These are phyloP conservation scores for Paradendryphiella salina DNA, from an alignment of 2,329 filamentous ascomycete species.

Conservation along the genomic window DNA sequence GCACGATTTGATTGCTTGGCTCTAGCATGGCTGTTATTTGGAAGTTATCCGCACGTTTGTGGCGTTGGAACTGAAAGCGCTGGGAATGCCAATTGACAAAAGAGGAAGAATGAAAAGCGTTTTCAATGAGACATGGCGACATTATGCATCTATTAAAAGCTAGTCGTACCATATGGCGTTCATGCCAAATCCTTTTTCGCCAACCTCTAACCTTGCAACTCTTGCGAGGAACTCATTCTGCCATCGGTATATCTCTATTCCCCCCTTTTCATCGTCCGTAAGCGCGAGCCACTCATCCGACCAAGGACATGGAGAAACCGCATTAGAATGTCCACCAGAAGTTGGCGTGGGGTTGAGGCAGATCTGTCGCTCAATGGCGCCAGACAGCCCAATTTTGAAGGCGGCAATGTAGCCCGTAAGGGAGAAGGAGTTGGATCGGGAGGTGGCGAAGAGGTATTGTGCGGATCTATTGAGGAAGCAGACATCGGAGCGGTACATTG, in stretches of 20 bases:
- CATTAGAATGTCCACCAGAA: slow-evolving; percentile 85
- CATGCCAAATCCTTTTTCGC: slow-evolving; percentile 91
- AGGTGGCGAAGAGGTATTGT: slow-evolving; percentile 79
- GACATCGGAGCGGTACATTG: slow-evolving; percentile 83
- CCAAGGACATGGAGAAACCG: slow-evolving; percentile 81
- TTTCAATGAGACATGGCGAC: no score
- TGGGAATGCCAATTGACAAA: no score
- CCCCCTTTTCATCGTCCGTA: slow-evolving; percentile 85
- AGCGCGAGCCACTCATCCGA: slow-evolving; percentile 88
- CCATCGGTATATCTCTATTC: slow-evolving; percentile 87
- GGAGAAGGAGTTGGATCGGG: slow-evolving; percentile 74
- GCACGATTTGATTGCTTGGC: no score
- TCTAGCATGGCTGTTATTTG: neutral
- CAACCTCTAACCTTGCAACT: slow-evolving; percentile 75
- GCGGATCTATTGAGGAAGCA: slow-evolving; percentile 70
- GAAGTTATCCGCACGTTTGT: no score
- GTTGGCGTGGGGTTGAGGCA: slow-evolving; percentile 83
- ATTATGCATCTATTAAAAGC: slow-evolving; percentile 12
- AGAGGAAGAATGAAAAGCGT: no score
- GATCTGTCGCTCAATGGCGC: slow-evolving; percentile 75
- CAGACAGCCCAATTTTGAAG: slow-evolving; percentile 70
- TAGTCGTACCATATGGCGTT: slow-evolving; percentile 95
- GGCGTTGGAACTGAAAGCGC: no score
- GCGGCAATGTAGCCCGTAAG: slow-evolving; percentile 82
- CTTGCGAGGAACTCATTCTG: slow-evolving; percentile 76